Base-by-base conservation (phyloP, 208 protist species). In the Wallacemonas collosoma region DNA sequence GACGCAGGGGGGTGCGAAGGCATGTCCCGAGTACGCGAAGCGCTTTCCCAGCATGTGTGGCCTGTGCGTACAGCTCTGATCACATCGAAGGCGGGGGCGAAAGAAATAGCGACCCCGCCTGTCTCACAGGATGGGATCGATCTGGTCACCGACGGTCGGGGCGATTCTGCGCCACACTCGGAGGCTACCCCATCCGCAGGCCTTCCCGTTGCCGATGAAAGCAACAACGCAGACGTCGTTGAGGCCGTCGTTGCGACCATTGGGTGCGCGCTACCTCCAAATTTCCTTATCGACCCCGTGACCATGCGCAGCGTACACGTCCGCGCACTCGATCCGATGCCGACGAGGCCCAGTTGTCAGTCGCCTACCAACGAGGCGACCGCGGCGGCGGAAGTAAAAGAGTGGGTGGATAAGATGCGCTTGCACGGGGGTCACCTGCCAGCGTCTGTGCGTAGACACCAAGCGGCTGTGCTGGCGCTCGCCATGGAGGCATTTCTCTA, bases 381-480 rank as follows among this genome's bases (percentile, higher is more conserved):
- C 5, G 14, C 6, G 5, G 14, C 79, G 45, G 55, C 66, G 45
- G 79, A 90, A 50, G 58, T 95, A 7, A 57, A 83, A 65, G 45
- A 51, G 17, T 95, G 90, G 90, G 81, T 86, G 60, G 73, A 90
- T 17, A 76, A 68, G 40, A 93, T 95, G 90, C 87, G 88, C 44
- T 65, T 15, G n/a, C 73, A 87, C 60, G 90, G 90, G 1, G 71
- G 86, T 26, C 62, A 48, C 0, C 73, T 95, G 2, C 64, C 77
- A 1, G 73, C 70, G 39, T 9, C 15, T 12, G 65, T 77, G 60
- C 73, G 90, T 9, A 72, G 80, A 57, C 69, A 80, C 38, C 90
- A 95, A 57, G 90, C 90, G 12, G 85, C 74, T 43, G 7, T 78
- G 14, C 78, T 95, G 26, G 79, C 90, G 12, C 70, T 82, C 4